phyloP scores from a whole-genome alignment of 164 flowering plant species.

The Taxillus chinensis region DNA sequence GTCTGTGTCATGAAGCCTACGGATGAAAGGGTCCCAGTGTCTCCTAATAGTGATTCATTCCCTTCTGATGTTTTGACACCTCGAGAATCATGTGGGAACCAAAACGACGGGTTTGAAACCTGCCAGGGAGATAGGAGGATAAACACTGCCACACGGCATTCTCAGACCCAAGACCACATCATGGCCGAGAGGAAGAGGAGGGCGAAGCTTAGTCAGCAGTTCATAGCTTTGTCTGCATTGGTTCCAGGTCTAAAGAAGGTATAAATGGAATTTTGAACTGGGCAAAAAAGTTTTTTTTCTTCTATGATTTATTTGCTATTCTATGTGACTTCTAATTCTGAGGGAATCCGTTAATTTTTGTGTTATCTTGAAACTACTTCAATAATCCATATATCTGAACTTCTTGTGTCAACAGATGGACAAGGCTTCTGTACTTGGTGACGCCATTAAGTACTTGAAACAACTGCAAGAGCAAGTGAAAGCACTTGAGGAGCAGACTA shows the following conservation, averaged over 20 bases:
- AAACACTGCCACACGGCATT: slow-evolving; percentile 15
- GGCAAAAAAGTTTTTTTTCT: not conserved
- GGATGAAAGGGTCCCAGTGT: slow-evolving; percentile 26
- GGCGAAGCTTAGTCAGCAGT: slow-evolving; percentile 68
- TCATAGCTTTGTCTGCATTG: slow-evolving; percentile 64
- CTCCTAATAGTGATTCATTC: slow-evolving; percentile 11
- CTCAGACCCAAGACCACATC: slow-evolving; percentile 51
- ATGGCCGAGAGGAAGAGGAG: slow-evolving; percentile 71
- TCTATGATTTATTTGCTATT: not conserved
- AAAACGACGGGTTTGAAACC: slow-evolving; percentile 20
- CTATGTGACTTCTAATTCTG: no score
- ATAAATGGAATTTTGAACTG: not conserved
- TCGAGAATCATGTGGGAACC: slow-evolving; percentile 24
- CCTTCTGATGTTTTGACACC: slow-evolving; percentile 23
- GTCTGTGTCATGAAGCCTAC: slow-evolving; percentile 30
- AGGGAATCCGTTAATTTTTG: no score
- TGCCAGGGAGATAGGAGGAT: slow-evolving; percentile 29
- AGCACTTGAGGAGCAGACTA: slow-evolving; percentile 60
- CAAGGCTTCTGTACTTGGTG: slow-evolving; percentile 89
- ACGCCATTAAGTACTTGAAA: slow-evolving; percentile 78
- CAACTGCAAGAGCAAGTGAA: slow-evolving; percentile 72
- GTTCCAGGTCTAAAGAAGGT: slow-evolving; percentile 85
- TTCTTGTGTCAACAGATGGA: slow-evolving; percentile 46
- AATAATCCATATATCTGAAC: no score
- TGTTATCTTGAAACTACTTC: no score